phyloP scores from a whole-genome alignment of 768 basidiomycete genomes.

The Suillus hirtellus region DNA sequence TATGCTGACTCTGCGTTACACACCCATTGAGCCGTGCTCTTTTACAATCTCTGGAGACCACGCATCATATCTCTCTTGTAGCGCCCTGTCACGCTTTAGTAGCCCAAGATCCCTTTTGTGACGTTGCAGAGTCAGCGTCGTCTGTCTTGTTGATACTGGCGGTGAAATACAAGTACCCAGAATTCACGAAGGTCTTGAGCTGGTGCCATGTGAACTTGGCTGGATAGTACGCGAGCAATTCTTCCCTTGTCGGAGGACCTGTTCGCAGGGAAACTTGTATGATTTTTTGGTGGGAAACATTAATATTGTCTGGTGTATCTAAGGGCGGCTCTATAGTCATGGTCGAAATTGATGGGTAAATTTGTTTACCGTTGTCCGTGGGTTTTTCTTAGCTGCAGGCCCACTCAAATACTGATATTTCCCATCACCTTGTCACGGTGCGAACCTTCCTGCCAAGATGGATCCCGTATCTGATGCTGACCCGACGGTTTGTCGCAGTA shows the following conservation, averaged over 20 bases:
- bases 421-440: too few species aligned
- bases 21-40: conserved; percentile 69
- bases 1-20: conserved; percentile 21
- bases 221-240: conserved; percentile 68
- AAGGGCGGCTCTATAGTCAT: conserved; percentile 13
- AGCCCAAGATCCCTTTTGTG: conserved; percentile 69
- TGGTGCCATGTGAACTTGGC: conserved; percentile 75
- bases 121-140: not conserved
- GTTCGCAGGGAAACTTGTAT: conserved; percentile 41
- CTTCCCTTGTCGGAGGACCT: conserved; percentile 71
- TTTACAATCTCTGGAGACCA: conserved; percentile 58
- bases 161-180: conserved; percentile 51
- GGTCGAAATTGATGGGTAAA: not conserved
- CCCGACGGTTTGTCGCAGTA: too few species aligned
- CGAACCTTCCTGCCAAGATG: too few species aligned
- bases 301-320: not conserved
- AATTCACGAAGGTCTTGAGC: conserved; percentile 75
- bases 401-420: too few species aligned
- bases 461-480: too few species aligned
- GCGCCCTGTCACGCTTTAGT: conserved; percentile 67
- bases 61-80: conserved; percentile 66
- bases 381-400: too few species aligned
- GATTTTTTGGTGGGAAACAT: not conserved
- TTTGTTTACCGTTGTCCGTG: not conserved
- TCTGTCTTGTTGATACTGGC: not conserved